Base-by-base conservation (phyloP, 208 protist genomes). In the Leishmania turanica region DNA sequence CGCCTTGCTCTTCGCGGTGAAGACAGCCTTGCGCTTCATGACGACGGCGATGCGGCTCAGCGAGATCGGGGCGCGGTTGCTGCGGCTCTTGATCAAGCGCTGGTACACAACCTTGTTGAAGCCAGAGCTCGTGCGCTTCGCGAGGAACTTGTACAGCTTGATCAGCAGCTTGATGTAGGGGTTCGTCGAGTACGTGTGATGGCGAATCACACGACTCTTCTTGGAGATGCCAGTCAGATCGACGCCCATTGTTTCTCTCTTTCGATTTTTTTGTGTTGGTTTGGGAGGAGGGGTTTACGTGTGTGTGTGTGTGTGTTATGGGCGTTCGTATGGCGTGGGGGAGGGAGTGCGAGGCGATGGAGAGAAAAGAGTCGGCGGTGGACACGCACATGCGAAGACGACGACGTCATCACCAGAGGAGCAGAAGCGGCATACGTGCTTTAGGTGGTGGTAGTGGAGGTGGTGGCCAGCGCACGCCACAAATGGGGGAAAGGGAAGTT, bases 111-210 rank as follows among this genome's bases (percentile, higher is more conserved):
- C 86, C 85, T 99, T 98, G 98, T 99, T 99, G 98, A 99, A 99
- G 68, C 98, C 88, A 71, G 97, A 97, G 84, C 96, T 98, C 42
- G 99, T 99, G 86, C 99, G 97, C 86, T 99, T 97, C 34, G 99
- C 96, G 65, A 99, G 96, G 97, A 99, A 99, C 84, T 98, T 97
- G 96, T 99, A 99, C 77, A 99, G 96, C 97, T 99, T 99, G 84
- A 99, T 98, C 69, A 99, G 96, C 56, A 99, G 96, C 82, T 96
- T 93, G 82, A 99, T 91, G 97, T 99, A 99, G 53, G 98, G 95
- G 89, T 99, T 99, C 84, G 98, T 90, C 82, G 92, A 98, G 89
- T 97, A 97, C 70, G 98, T 98, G 81, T 95, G 95, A 87, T 96
- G 95, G 86, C 99, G 98, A 84, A 98, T 88, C 86, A 95, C 91